A percentile compares a stretch with the other conserved stretches of the same genome.
Conservation (phyloP, 495 filamentous ascomycete species). For the Lophiotrema nucula region DNA sequence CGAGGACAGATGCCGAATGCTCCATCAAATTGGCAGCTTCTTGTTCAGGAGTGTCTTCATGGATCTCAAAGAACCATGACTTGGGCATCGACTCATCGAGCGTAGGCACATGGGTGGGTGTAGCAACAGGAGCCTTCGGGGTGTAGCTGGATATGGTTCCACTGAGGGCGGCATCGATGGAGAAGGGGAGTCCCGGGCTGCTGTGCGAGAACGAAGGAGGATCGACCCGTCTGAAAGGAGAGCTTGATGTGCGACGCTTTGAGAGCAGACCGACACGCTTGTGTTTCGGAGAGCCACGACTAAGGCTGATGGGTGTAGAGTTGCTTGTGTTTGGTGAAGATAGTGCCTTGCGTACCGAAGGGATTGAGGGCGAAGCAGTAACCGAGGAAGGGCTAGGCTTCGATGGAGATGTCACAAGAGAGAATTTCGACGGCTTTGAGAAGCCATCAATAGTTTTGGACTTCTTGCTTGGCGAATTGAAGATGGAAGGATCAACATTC, state of each 20-base stretch:
- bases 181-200: slow-evolving; percentile 59
- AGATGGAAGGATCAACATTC: slow-evolving; percentile 73
- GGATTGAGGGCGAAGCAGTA: slow-evolving; percentile 14
- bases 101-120: slow-evolving; percentile 9
- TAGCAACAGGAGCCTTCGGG: slow-evolving; percentile 35
- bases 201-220: slow-evolving; percentile 48
- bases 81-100: slow-evolving; percentile 50
- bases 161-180: slow-evolving; percentile 72
- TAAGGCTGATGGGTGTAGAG: slow-evolving; percentile 49
- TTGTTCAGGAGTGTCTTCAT: slow-evolving; percentile 88
- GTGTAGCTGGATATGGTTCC: slow-evolving; percentile 62
- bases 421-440: slow-evolving; percentile 36
- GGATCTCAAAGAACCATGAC: slow-evolving; percentile 89
- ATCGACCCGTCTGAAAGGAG: slow-evolving; percentile 58
- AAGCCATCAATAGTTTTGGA: slow-evolving; percentile 60
- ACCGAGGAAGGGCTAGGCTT: slow-evolving; percentile 6
- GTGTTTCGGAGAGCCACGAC: slow-evolving; percentile 60
- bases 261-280: slow-evolving; percentile 64
- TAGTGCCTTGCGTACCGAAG: slow-evolving; percentile 40
- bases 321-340: slow-evolving; percentile 42
- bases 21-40: slow-evolving; percentile 87
- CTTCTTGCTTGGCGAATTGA: slow-evolving; percentile 60
- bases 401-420: slow-evolving; percentile 21
- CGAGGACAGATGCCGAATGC: slow-evolving; percentile 80
- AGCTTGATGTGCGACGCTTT: slow-evolving; percentile 55